Percentiles rank a stretch among this genome's conserved stretches.
Conservation (phyloP, 1,284 basidiomycete species). For the Sporisorium exsertum region DNA sequence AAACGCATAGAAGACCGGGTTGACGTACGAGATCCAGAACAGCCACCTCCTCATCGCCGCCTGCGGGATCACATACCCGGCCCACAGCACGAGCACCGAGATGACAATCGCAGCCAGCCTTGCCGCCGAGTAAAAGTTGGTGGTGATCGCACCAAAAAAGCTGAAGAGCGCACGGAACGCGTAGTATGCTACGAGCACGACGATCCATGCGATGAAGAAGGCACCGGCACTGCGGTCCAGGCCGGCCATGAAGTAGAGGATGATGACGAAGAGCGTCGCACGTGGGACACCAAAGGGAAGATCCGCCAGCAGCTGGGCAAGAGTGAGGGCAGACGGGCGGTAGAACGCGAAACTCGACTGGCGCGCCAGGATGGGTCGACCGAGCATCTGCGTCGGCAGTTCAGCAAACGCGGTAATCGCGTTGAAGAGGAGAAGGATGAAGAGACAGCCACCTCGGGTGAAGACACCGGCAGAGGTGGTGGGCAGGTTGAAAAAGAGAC, state of each 20-base stretch:
- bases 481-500: slow-evolving; percentile 78
- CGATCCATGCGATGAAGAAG: slow-evolving; percentile 74
- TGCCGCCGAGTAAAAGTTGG: slow-evolving; percentile 56
- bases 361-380: slow-evolving; percentile 54
- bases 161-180: slow-evolving; percentile 57
- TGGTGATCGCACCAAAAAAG: slow-evolving; percentile 55
- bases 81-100: slow-evolving; percentile 52
- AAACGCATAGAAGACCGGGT: slow-evolving; percentile 79
- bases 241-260: slow-evolving; percentile 68
- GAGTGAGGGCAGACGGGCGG: slow-evolving; percentile 59
- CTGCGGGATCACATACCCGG: slow-evolving; percentile 60
- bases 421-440: slow-evolving; percentile 72
- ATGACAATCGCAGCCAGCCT: slow-evolving; percentile 61
- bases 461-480: slow-evolving; percentile 75
- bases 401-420: slow-evolving; percentile 70
- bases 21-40: slow-evolving; percentile 75
- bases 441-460: slow-evolving; percentile 85
- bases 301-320: slow-evolving; percentile 67
- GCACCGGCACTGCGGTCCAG: slow-evolving; percentile 41
- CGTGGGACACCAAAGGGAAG: slow-evolving; percentile 70
- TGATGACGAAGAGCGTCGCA: slow-evolving; percentile 69
- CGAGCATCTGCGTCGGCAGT: slow-evolving; percentile 56
- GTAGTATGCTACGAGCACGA: slow-evolving; percentile 56
- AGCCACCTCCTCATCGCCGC: slow-evolving; percentile 84
- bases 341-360: slow-evolving; percentile 64